Evolutionary conservation across 129 eudicot species (phyloP), one percentile per base, ranked within the genome.

Genomic region (Oenanthe sinensis): DNA sequence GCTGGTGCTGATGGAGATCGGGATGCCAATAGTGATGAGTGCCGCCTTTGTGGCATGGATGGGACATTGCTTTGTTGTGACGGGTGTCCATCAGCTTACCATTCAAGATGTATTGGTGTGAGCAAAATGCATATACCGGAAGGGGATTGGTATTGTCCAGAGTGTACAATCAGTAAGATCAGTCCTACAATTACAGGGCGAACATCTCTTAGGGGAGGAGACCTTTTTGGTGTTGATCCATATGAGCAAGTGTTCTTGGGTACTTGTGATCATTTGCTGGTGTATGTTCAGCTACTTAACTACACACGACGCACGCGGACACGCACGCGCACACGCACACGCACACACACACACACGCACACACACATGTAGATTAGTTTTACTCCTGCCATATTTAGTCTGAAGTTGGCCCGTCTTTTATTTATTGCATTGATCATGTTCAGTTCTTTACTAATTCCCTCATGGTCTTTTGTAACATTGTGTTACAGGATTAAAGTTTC

Each of bases 21-120:
- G 40, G 97, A 95, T 85, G 91, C 91, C 71, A 95, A 95, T 75
- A 91, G 91, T 77, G 99, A 95, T 74, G 99, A 95, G 81, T 95
- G 99, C 77, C 88, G 94, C 58, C 89, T 95, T 63, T 95, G 99
- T 82, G 96, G 97, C 77, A 95, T 95, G 99, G 99, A 95, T 76
- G 99, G 99, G 75, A 88, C 87, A 10, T 86, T 95, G 80, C 80
- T 95, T 79, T 95, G 99, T 80, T 95, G 99, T 84, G 99, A 95
- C 84, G 99, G 99, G 50, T 95, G 99, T 67, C 99, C 99, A 2
- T 90, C 93, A 74, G 90, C 97, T 45, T 95, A 92, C 82, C 99
- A 95, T 83, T 82, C 97, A 47, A 92, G 99, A 86, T 95, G 99
- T 82, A 81, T 95, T 49, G 99, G 99, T 20, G 84, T 92, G 79